Base-by-base conservation (phyloP, 306 rosid genomes). In the Gleditsia sinensis region DNA sequence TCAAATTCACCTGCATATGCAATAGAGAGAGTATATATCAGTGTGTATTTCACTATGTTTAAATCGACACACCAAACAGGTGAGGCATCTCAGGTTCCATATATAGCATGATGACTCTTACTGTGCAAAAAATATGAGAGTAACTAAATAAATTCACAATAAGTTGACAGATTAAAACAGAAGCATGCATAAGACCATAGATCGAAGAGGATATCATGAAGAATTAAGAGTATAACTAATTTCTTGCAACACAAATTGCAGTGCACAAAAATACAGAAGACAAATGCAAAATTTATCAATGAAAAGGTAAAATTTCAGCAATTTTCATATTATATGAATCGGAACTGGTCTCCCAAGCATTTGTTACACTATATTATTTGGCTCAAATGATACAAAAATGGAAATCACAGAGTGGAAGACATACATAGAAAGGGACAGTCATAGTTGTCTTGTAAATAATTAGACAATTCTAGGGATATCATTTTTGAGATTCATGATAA, bases 1-100 rank as follows among this genome's bases (percentile, higher is more conserved):
- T 90, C 93, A 81, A 94, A 94, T 78, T 94, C 97, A 68, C 96
- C 99, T 92, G 87, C 83, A 82, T 59, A 49, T 62, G 66, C 60
- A 49, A 74, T 69, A 53, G 23, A 71, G 39, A 56, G 80, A 72
- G 34, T 19, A 59, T 57, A 61, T 61, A 46, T 54, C 23, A 6
- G 56, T 33, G 56, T 36, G 61, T 17, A 27, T 60, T 3, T 58
- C 51, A 33, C 17, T 39, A 59, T 42, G 24, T 80, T 21, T 20
- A 57, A 86, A 43, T 49, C 21, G 69, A 50, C 54, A 34, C 56
- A 54, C 24, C 63, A 53, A 60, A 34, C 55, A 36, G n/a, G 30
- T 54, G 21, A 42, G 58, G 33, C 49, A 51, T 37, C 46, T 8
- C 46, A 60, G 25, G 46, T 32, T 21, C 28, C 17, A 9, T 34